These are phyloP conservation scores for Microsporum audouinii DNA, from an alignment of 2,329 filamentous ascomycete genomes.

Conservation along the genomic window DNA sequence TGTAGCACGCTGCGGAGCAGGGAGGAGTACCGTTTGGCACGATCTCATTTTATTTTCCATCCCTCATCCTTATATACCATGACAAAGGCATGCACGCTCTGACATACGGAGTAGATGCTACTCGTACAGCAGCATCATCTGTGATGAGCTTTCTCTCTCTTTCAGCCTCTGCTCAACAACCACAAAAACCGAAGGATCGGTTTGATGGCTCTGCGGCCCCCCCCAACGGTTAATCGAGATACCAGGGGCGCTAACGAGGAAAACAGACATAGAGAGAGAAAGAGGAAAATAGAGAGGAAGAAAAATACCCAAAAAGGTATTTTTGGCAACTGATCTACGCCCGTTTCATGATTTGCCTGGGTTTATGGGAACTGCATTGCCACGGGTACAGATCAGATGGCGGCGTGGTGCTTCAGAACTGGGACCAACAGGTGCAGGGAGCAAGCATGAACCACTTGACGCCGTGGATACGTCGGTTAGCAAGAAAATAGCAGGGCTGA, in stretches of 20 bases:
- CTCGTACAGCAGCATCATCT: not conserved
- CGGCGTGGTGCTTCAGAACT: not conserved
- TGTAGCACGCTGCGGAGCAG: constrained; percentile 3
- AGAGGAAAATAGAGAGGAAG: not conserved
- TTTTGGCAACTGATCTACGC: constrained; percentile 3
- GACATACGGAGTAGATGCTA: not conserved
- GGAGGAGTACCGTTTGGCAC: not conserved
- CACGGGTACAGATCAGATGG: constrained; percentile 2
- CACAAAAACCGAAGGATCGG: not conserved
- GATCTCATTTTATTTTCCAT: not conserved
- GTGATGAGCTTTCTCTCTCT: not conserved
- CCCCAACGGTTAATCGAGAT: not conserved
- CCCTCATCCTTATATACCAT: not conserved
- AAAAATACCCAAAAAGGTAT: constrained; percentile 1
- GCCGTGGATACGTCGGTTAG: not conserved
- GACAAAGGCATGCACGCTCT: not conserved
- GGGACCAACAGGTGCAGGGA: not conserved
- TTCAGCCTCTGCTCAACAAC: not conserved
- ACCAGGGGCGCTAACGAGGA: not conserved
- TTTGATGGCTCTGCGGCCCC: not conserved
- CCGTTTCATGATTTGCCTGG: not conserved
- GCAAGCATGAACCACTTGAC: not conserved
- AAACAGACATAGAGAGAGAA: not conserved
- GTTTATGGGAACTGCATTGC: not conserved
- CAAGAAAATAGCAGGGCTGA: not conserved